Percentiles rank a stretch among this genome's conserved stretches.
These are phyloP conservation scores for Hymenoscyphus repandus DNA, from an alignment of 2,329 filamentous ascomycete genomes.

Conservation along the genomic window DNA sequence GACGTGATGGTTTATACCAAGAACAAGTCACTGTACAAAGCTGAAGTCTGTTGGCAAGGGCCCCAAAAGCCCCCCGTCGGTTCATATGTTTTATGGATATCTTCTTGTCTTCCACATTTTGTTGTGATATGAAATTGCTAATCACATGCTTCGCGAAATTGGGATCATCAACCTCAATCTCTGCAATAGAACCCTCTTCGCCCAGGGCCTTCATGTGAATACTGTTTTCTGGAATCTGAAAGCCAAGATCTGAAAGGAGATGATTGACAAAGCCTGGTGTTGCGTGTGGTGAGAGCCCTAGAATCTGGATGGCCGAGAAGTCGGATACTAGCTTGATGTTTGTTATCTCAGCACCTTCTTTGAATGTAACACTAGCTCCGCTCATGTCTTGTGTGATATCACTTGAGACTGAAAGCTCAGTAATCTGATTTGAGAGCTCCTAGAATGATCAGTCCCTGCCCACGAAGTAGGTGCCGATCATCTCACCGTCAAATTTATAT, in stretches of 20 bases:
- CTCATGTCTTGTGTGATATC: not conserved
- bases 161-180: slow-evolving; percentile 9
- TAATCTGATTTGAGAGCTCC: not conserved
- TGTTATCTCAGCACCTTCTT: slow-evolving; percentile 4
- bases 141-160: slow-evolving; percentile 4
- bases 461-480: too few relatives aligned
- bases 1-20: slow-evolving; percentile 9
- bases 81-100: slow-evolving; percentile 2
- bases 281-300: not conserved
- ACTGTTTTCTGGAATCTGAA: not conserved
- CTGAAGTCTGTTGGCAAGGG: slow-evolving; percentile 5
- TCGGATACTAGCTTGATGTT: slow-evolving; percentile 9
- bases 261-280: not conserved
- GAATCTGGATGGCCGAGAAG: slow-evolving; percentile 10
- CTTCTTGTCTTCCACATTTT: not conserved
- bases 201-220: slow-evolving; percentile 7
- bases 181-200: not conserved
- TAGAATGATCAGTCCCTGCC: not conserved
- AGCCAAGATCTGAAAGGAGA: slow-evolving; percentile 4
- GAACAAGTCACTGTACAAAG: slow-evolving; percentile 10
- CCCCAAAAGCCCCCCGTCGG: not conserved
- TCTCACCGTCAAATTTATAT: not conserved
- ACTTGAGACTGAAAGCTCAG: not conserved
- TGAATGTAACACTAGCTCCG: slow-evolving; percentile 6
- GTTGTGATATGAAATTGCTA: not conserved